Base-by-base conservation (phyloP, 306 rosid species). In the Lagenaria siceraria region DNA sequence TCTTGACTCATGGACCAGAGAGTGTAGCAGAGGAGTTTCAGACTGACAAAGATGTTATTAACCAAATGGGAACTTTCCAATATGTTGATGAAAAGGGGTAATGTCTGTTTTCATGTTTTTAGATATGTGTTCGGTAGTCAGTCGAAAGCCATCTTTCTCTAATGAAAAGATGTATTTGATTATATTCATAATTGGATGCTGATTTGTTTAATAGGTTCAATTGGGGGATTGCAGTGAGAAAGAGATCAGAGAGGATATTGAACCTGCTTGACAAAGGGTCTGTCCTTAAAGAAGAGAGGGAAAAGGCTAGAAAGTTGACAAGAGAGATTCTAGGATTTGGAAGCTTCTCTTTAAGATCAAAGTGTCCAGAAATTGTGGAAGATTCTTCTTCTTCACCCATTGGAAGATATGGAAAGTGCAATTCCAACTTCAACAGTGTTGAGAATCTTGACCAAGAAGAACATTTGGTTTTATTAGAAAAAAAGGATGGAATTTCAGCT, bases 281-380 rank as follows among this genome's bases (percentile, higher is more conserved):
- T 18, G 81, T 88, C 80, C 93, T 92, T 22, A 90, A 89, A 82
- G 91, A 90, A 84, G 99, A 95, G 84, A 86, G 97, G 82, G 87
- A 87, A 81, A 73, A 78, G 73, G 93, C 97, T 83, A 75, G 97
- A 59, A 92, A 87, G 83, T 74, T 92, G 78, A 86, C 96, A 14
- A 87, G 93, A 86, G 99, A 86, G 46, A 95, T 95, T 78, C 96
- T 89, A 81, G 99, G 99, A 31, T 95, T 95, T 60, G 99, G 99
- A 76, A 95, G 90, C 83, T 88, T 92, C 77, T 29, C 77, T 43
- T 91, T 86, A n/a, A 81, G 86, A 81, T 76, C 89, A 71, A 80
- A 86, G 27, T 43, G 89, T 66, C 87, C 79, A 77, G 75, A 69
- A 36, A 75, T 85, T 83, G 66, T 86, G 54, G 81, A 78, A 77